Conservation (phyloP, 1,284 basidiomycete species). For the Trametes polyzona region DNA sequence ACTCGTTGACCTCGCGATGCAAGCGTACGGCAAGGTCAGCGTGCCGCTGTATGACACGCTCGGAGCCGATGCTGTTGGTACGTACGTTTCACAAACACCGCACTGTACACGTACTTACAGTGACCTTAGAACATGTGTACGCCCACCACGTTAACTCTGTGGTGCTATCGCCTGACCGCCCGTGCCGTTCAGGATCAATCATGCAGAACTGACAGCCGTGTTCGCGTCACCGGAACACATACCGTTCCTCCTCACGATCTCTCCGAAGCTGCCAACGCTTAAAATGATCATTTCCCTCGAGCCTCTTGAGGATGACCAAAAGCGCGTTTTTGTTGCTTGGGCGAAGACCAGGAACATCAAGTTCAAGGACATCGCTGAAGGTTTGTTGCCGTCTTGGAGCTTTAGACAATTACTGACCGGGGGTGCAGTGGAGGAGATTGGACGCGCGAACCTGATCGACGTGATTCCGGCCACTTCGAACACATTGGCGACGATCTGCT, state of each 20-base stretch:
- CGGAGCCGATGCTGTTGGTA: constrained; percentile 82
- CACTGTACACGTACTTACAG: not conserved
- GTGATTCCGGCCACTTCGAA: constrained; percentile 62
- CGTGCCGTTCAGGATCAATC: constrained; percentile 69
- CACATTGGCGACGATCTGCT: constrained; percentile 80
- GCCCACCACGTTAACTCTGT: not conserved
- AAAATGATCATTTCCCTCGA: constrained; percentile 87
- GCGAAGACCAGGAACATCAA: constrained; percentile 64
- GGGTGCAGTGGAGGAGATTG: constrained; percentile 66
- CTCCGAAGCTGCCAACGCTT: constrained; percentile 62
- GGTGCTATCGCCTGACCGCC: too few relatives aligned
- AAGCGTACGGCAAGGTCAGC: constrained; percentile 80
- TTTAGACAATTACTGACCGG: not conserved
- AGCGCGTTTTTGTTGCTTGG: constrained; percentile 71
- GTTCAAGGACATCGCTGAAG: constrained; percentile 69
- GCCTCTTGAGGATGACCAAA: constrained; percentile 61
- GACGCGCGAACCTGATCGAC: constrained; percentile 63
- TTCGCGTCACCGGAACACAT: constrained; percentile 81
- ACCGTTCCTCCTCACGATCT: constrained; percentile 72
- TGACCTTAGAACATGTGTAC: constrained; percentile 72
- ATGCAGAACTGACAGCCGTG: constrained; percentile 78
- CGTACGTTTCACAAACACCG: constrained; percentile 30
- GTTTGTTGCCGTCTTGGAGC: constrained; percentile 41
- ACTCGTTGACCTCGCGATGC: constrained; percentile 78
- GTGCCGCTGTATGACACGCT: constrained; percentile 93